These are phyloP conservation scores for Sophora flavescens DNA, from an alignment of 306 rosid genomes.

Conservation along the genomic window DNA sequence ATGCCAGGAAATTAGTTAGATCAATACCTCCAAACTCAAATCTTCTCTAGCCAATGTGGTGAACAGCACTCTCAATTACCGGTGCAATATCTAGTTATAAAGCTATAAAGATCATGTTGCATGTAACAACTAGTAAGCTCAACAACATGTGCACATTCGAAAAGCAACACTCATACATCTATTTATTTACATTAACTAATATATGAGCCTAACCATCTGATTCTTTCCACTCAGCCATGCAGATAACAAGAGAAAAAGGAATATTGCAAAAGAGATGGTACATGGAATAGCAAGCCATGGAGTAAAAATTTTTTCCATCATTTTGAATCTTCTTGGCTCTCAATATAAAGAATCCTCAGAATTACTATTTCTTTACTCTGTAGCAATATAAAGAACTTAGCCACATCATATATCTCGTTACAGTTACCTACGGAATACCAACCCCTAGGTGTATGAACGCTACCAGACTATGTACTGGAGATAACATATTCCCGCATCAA, in stretches of 20 bases:
- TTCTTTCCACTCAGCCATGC: background rate
- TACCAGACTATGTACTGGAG: background rate
- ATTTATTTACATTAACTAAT: background rate
- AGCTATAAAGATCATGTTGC: conserved; percentile 33
- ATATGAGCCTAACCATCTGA: background rate
- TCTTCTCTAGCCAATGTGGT: conserved; percentile 90
- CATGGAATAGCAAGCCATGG: too few relatives aligned
- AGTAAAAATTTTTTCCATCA: background rate
- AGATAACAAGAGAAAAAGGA: too few relatives aligned
- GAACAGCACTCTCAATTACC: conserved; percentile 95
- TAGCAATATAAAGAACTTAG: background rate
- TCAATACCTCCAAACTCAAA: conserved; percentile 90
- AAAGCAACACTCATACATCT: background rate
- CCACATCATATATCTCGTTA: background rate
- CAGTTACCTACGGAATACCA: background rate
- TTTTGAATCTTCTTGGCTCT: background rate
- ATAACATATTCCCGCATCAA: conserved; percentile 6
- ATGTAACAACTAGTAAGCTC: conserved; percentile 21
- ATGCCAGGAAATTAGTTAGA: too few relatives aligned
- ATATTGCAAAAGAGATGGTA: too few relatives aligned
- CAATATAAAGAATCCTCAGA: background rate
- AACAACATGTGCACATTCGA: background rate
- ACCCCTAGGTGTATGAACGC: background rate
- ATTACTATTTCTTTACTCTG: background rate
- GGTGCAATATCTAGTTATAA: conserved; percentile 85